phyloP scores from a whole-genome alignment of 345 rosid genomes.

The Luvunga scandens region DNA sequence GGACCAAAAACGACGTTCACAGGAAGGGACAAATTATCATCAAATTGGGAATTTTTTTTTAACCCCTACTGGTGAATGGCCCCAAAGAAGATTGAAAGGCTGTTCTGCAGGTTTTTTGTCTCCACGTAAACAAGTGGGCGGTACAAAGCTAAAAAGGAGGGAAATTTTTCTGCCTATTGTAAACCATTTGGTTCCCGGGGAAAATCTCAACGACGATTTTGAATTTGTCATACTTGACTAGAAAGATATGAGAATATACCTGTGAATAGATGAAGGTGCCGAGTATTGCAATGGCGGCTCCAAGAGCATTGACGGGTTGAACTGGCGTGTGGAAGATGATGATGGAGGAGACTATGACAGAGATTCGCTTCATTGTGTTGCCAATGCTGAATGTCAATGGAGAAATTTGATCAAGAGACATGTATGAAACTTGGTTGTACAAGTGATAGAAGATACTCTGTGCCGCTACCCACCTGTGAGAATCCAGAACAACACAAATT shows the following conservation, averaged over 20 bases:
- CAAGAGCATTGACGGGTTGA: conserved; percentile 69
- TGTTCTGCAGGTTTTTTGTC: conserved; percentile 14
- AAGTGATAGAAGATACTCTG: conserved; percentile 81
- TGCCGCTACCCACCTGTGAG: conserved; percentile 76
- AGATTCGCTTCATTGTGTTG: conserved; percentile 83
- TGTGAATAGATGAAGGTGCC: conserved; percentile 82
- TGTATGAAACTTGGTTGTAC: conserved; percentile 81
- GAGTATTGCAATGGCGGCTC: conserved; percentile 75
- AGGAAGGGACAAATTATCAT: background rate
- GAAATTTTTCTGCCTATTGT: conserved; percentile 4
- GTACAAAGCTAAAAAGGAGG: background rate
- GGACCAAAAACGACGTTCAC: background rate
- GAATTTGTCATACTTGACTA: background rate
- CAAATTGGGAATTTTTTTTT: background rate
- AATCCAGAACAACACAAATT: conserved; percentile 21
- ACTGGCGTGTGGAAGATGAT: conserved; percentile 73
- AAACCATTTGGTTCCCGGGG: conserved; percentile 11
- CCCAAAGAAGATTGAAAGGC: conserved; percentile 22
- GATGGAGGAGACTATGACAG: conserved; percentile 73
- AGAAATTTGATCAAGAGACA: conserved; percentile 77
- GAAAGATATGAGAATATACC: conserved; percentile 33
- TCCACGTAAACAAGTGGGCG: conserved; percentile 21
- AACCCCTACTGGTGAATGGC: conserved; percentile 2
- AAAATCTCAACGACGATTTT: background rate
- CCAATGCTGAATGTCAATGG: conserved; percentile 79